A percentile compares a stretch with the other conserved stretches of the same genome.
These are phyloP conservation scores for Crithidia thermophila DNA, from an alignment of 208 protist genomes.

Conservation along the genomic window DNA sequence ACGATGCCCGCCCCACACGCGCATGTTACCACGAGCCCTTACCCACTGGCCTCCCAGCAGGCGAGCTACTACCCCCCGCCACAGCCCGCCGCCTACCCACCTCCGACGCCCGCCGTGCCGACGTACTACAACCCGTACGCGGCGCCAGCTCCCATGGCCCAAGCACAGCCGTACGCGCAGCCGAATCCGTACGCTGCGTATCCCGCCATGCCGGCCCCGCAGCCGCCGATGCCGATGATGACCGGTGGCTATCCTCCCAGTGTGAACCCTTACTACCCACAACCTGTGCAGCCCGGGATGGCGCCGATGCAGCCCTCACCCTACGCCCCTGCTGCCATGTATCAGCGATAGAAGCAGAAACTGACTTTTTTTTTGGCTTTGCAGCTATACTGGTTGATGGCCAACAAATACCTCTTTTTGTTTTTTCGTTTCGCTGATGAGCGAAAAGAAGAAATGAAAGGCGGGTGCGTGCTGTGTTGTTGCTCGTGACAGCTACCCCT, in stretches of 20 bases:
- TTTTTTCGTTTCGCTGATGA: background rate
- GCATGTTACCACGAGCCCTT: too few relatives aligned
- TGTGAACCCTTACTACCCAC: constrained; percentile 3
- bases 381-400: background rate
- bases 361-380: background rate
- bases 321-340: constrained; percentile 11
- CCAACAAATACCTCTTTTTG: background rate
- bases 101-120: background rate
- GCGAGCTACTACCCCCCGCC: background rate
- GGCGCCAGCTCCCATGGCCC: background rate
- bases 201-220: background rate
- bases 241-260: constrained; percentile 1
- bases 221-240: background rate
- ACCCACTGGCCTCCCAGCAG: background rate
- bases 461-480: too few relatives aligned
- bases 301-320: constrained; percentile 10
- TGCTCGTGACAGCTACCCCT: too few relatives aligned
- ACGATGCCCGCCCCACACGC: constrained; percentile 6
- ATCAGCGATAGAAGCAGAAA: constrained; percentile 3
- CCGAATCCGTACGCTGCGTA: constrained; percentile 4
- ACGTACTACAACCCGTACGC: constrained; percentile 7
- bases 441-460: background rate
- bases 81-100: background rate
- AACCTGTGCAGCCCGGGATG: background rate
- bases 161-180: background rate